These are phyloP conservation scores for Aspergillus sp. DNA, from an alignment of 2,329 filamentous ascomycete genomes.

Conservation along the genomic window DNA sequence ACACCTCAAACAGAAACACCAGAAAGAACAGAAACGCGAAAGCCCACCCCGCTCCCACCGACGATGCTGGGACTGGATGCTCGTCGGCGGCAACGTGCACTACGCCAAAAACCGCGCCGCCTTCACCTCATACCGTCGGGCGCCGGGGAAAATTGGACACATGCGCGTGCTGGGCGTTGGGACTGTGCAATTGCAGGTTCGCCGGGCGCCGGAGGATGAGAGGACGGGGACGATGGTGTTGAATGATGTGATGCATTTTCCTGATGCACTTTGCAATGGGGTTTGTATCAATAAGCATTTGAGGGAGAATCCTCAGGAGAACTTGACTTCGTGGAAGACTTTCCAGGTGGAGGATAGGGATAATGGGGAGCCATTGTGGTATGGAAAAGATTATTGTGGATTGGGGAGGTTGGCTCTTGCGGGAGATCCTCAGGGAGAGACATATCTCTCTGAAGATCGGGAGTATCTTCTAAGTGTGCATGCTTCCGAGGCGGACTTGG, in stretches of 20 bases:
- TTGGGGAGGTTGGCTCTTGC: slow-evolving; percentile 11
- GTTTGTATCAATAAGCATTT: slow-evolving; percentile 10
- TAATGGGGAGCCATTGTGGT: slow-evolving; percentile 11
- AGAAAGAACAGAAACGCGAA: background rate
- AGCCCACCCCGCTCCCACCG: background rate
- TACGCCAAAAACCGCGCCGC: slow-evolving; percentile 17
- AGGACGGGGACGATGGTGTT: slow-evolving; percentile 10
- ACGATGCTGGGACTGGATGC: slow-evolving; percentile 17
- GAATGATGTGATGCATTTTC: slow-evolving; percentile 15
- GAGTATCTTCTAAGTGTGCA: slow-evolving; percentile 7
- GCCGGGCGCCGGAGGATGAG: slow-evolving; percentile 6
- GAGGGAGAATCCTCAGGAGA: slow-evolving; percentile 1
- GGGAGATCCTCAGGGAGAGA: slow-evolving; percentile 9
- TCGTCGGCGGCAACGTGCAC: slow-evolving; percentile 12
- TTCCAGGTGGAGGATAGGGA: slow-evolving; percentile 4
- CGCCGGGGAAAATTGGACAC: slow-evolving; percentile 11
- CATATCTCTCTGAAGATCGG: slow-evolving; percentile 3
- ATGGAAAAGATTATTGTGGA: slow-evolving; percentile 8
- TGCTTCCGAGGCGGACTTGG: slow-evolving; percentile 13
- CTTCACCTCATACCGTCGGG: slow-evolving; percentile 14
- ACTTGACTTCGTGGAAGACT: background rate
- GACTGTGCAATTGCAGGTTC: slow-evolving; percentile 11
- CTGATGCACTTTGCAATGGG: slow-evolving; percentile 14
- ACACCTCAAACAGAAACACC: background rate
- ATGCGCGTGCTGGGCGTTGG: slow-evolving; percentile 14